A percentile compares a stretch with the other conserved stretches of the same genome.
phyloP scores from a whole-genome alignment of 306 rosid genomes.

The Glycine soja region DNA sequence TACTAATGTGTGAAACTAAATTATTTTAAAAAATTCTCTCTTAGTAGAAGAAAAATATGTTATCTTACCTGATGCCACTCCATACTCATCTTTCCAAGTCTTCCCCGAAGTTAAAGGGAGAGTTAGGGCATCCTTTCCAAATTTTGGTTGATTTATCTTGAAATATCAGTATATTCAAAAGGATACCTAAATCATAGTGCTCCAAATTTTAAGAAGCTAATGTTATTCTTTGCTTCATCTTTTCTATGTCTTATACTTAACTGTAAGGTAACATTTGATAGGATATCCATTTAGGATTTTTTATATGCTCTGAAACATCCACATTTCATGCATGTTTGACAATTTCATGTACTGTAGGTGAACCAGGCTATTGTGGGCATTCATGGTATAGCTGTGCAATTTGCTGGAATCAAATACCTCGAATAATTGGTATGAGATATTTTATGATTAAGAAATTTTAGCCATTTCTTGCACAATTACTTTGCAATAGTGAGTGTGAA shows the following conservation, averaged over 20 bases:
- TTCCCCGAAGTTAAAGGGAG: constrained; percentile 4
- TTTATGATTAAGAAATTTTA: constrained; percentile 30
- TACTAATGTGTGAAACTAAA: background rate
- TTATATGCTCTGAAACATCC: constrained; percentile 27
- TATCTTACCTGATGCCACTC: constrained; percentile 3
- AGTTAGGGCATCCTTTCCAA: background rate
- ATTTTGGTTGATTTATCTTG: background rate
- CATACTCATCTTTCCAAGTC: constrained; percentile 10
- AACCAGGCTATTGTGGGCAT: constrained; percentile 80
- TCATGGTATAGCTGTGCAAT: constrained; percentile 86
- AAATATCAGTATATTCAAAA: constrained; percentile 32
- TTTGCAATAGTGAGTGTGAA: constrained; percentile 90
- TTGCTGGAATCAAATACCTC: constrained; percentile 79
- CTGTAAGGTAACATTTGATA: too few species aligned
- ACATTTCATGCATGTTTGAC: constrained; percentile 40
- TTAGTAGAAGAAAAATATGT: background rate
- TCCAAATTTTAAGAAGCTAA: constrained; percentile 20
- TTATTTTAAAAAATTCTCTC: constrained; percentile 21
- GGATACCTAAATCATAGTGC: too few species aligned
- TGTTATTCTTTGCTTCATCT: constrained; percentile 21
- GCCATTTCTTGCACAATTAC: constrained; percentile 66
- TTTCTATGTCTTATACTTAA: too few species aligned
- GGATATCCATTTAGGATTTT: too few species aligned
- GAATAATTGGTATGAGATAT: constrained; percentile 76
- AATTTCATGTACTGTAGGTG: constrained; percentile 65